A percentile compares a stretch with the other conserved stretches of the same genome.
phyloP scores from a whole-genome alignment of 495 filamentous ascomycete species.

The Tuber calosporum region DNA sequence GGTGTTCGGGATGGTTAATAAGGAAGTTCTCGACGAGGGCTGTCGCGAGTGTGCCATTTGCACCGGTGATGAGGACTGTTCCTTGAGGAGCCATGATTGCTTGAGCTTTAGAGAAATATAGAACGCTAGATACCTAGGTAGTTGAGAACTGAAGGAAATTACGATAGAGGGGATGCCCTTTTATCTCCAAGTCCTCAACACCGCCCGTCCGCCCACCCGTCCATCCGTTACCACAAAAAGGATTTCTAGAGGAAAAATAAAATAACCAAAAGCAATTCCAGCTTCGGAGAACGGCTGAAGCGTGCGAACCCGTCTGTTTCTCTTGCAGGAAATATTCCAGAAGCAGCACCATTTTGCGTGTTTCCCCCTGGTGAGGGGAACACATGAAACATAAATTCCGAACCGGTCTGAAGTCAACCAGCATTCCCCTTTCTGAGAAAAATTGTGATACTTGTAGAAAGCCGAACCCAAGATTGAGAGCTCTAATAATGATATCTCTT shows the following conservation, averaged over 20 bases:
- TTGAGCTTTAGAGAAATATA: not conserved
- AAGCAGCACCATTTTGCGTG: not conserved
- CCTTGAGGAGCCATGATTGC: not conserved
- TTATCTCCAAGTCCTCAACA: not conserved
- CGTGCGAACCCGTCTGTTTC: not conserved
- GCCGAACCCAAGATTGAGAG: not conserved
- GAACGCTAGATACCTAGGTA: not conserved
- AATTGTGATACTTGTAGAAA: not conserved
- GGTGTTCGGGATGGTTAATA: not conserved
- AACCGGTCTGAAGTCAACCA: not conserved
- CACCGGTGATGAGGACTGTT: constrained; percentile 3
- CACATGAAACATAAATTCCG: not conserved
- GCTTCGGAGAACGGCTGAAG: not conserved
- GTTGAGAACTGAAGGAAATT: not conserved
- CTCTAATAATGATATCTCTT: not conserved
- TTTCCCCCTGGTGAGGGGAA: not conserved
- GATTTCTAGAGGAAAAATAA: not conserved
- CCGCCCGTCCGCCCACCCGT: not conserved
- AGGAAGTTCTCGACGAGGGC: constrained; percentile 2
- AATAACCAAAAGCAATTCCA: not conserved
- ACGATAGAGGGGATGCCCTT: not conserved
- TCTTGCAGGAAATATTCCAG: constrained; percentile 1
- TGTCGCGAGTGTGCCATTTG: not conserved
- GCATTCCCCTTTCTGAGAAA: not conserved
- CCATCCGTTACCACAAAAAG: not conserved